Evolutionary conservation across 2,329 filamentous ascomycete species (phyloP), one percentile per base, ranked within the genome.

Genomic region (Nemania abortiva): DNA sequence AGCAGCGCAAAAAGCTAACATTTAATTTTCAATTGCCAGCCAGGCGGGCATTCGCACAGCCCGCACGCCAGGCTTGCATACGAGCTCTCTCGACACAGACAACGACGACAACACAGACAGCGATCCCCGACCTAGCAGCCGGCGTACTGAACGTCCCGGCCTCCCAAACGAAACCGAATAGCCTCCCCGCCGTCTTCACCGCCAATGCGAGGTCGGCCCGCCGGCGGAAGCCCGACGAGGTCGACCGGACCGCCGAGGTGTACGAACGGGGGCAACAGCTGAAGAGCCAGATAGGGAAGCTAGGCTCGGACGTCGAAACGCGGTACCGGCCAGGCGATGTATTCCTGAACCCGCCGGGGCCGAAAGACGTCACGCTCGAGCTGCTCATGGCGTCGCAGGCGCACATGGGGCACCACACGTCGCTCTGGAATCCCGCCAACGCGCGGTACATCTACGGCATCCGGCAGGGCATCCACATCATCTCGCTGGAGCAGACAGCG

Each of bases 391-490:
- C 94, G 54, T 90, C 91, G 37, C 94, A 97, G 82, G 89, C 90
- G 63, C 94, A 97, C 82, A 90, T 98, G 81, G 96, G 96, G 71
- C 96, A 99, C 83, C 89, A 92, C 77, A 95, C 92, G 0, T 93
- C 93, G 70, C 87, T 95, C 58, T 99, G 96, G 96, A 97, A 99
- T 82, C 95, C 96, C 11, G 91, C 90, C 61, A 99, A 98, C 83
- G 91, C 94, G 72, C 89, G 92, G 74, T 98, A 98, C 83, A 98
- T 99, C 79, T 95, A 93, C 79, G 96, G 96, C 75, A 89, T 97
- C 70, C 88, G 96, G 53, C 88, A 96, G 74, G 94, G 92, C 18
- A 91, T 97, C 70, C 95, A 98, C 82, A 94, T 99, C 79, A 97
- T 99, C 80, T 92, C 91, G 10, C 90, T 98, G 3, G 96, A 99